Evolutionary conservation across 108 stramenopile species (phyloP).

Genomic region (Skeletonema marinoi): DNA sequence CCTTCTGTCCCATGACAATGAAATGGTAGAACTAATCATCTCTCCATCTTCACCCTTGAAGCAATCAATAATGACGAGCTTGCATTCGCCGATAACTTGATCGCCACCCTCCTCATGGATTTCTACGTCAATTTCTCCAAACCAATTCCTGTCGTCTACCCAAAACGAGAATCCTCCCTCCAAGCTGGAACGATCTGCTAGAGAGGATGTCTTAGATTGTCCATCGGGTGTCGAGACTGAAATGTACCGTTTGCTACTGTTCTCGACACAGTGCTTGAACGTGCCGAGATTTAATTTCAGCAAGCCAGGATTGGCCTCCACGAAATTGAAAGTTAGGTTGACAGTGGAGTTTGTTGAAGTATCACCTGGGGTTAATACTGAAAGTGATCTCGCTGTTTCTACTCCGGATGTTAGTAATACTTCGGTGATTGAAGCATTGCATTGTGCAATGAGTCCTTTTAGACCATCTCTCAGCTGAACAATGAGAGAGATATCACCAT

Average conservation of each 20-base stretch:
- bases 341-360: constrained; percentile 25
- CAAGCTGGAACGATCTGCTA: neutral
- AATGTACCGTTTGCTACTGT: neutral
- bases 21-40: constrained; percentile 2
- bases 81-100: constrained; percentile 7
- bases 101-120: constrained; percentile 4
- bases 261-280: neutral
- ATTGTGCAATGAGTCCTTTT: neutral
- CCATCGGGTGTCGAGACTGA: constrained; percentile 28
- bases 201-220: constrained; percentile 4
- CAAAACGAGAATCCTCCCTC: constrained; percentile 22
- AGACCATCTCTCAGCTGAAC: constrained; percentile 53
- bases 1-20: constrained; percentile 6
- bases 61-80: constrained; percentile 10
- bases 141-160: constrained; percentile 31
- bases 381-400: constrained; percentile 5
- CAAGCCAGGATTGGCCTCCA: constrained; percentile 65
- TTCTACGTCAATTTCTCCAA: constrained; percentile 11
- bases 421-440: constrained; percentile 19
- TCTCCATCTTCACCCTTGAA: constrained; percentile 1
- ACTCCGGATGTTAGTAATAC: constrained; percentile 23
- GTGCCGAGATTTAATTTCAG: constrained; percentile 18
- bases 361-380: constrained; percentile 27
- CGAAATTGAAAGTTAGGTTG: constrained; percentile 53
- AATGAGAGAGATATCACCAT: constrained; percentile 52